Evolutionary conservation across 768 basidiomycete genomes (phyloP), one percentile per base, ranked within the genome.

Genomic region (Calocera cornea): DNA sequence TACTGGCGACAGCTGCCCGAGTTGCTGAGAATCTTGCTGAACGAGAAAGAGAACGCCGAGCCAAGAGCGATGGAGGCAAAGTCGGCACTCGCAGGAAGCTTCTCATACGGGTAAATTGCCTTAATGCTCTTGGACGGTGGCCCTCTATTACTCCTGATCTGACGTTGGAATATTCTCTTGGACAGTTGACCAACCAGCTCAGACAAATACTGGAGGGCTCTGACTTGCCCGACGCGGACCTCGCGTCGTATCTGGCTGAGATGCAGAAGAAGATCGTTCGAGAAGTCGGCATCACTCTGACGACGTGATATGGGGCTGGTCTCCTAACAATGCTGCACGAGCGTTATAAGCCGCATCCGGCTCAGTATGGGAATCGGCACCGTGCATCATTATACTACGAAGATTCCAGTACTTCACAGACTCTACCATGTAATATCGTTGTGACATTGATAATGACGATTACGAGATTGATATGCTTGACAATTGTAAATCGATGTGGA

Each of bases 201-300:
- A 83, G 78, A 0, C 90, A 94, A 76, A 87, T 86, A 0, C 76
- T 84, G 41, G 84, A 89, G 33, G 79, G 91, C 71, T 90, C 90
- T 19, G 80, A 86, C 1, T 81, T 93, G 34, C 89, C 89, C 0
- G 86, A 88, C 66, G 80, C 81, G 68, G 90, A 90, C 54, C 78
- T 92, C 0, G 74, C 84, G 19, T 77, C 78, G 1, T 90, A 90
- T 73, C 78, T 93, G 41, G 79, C 80, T 63, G 80, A 84, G 29
- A 82, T 92, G 71, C 91, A 92, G 74, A 83, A 78, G 68, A 87
- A 90, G 34, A 83, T 89, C 65, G 83, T 86, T 24, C 82, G 80
- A 63, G 83, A 84, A 19, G 81, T 89, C 65, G 72, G 74, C 29
- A 74, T 77, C 24, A 79, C 74, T 34, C 71, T 80, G 34, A 12